These are phyloP conservation scores for Gossypium thurberi DNA, from an alignment of 345 rosid genomes.

Conservation along the genomic window DNA sequence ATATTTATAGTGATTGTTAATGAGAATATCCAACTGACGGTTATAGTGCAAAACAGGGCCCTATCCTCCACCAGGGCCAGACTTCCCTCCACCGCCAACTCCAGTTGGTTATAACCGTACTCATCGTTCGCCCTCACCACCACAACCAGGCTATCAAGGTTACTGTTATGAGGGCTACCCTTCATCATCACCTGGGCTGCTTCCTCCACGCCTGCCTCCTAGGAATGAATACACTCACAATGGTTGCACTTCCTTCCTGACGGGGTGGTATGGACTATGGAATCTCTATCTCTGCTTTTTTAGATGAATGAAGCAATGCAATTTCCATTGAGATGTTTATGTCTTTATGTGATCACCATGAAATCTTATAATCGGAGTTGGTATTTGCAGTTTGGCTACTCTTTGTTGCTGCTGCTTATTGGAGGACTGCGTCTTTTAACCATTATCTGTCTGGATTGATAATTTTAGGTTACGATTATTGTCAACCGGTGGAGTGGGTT, in stretches of 20 bases:
- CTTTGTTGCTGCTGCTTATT: slow-evolving; percentile 37
- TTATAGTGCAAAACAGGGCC: slow-evolving; percentile 19
- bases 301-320: neutral
- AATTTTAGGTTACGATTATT: neutral
- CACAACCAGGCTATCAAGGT: slow-evolving; percentile 27
- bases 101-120: neutral
- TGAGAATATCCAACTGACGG: neutral
- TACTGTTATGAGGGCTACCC: slow-evolving; percentile 26
- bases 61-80: slow-evolving; percentile 18
- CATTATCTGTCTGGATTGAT: neutral
- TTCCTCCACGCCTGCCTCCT: slow-evolving; percentile 8
- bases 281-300: neutral
- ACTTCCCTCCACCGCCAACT: slow-evolving; percentile 6
- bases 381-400: slow-evolving; percentile 32
- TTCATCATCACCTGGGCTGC: slow-evolving; percentile 17
- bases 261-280: slow-evolving; percentile 30
- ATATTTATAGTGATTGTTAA: neutral
- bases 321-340: neutral
- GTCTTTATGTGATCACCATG: too few relatives aligned
- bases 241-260: slow-evolving; percentile 27
- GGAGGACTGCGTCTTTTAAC: slow-evolving; percentile 25
- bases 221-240: slow-evolving; percentile 9
- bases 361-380: neutral
- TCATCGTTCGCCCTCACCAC: slow-evolving; percentile 11
- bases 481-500: neutral